phyloP scores from a whole-genome alignment of 208 protist species.

The Spongospora subterranea region DNA sequence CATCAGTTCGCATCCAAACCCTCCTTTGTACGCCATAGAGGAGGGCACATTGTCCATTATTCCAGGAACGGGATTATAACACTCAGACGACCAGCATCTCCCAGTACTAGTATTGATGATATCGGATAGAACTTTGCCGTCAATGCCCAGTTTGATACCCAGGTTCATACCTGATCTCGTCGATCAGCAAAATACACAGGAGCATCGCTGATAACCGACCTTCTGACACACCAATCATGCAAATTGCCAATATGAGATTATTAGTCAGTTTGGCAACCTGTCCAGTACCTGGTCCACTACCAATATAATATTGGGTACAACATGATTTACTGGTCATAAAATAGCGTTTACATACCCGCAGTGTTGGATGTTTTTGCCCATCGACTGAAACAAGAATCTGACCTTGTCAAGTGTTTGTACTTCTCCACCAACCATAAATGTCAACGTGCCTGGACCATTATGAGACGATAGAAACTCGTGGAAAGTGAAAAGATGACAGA shows the following conservation, averaged over 20 bases:
- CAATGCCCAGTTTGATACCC: constrained; percentile 77
- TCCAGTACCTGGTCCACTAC: constrained; percentile 70
- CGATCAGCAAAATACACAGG: not conserved
- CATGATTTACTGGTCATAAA: not conserved
- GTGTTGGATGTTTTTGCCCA: constrained; percentile 84
- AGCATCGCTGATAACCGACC: constrained; percentile 75
- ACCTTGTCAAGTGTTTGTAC: constrained; percentile 62
- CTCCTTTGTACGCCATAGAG: constrained; percentile 67
- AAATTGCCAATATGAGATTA: constrained; percentile 82
- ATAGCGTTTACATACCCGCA: constrained; percentile 72
- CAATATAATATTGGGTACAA: not conserved
- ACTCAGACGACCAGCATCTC: constrained; percentile 82
- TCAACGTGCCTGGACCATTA: constrained; percentile 72
- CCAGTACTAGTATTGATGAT: constrained; percentile 79
- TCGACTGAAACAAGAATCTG: constrained; percentile 71
- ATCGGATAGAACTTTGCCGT: constrained; percentile 80
- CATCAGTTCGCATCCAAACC: constrained; percentile 79
- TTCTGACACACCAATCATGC: constrained; percentile 79
- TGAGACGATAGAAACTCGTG: not conserved
- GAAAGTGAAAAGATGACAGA: not conserved
- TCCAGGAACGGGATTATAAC: constrained; percentile 84
- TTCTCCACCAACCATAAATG: constrained; percentile 84
- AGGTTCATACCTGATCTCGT: not conserved
- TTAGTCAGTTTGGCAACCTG: constrained; percentile 84
- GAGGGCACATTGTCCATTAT: constrained; percentile 75